Percentiles rank a stretch among this genome's conserved stretches.
These are phyloP conservation scores for Penicillium taxi DNA, from an alignment of 495 filamentous ascomycete species.

Conservation along the genomic window DNA sequence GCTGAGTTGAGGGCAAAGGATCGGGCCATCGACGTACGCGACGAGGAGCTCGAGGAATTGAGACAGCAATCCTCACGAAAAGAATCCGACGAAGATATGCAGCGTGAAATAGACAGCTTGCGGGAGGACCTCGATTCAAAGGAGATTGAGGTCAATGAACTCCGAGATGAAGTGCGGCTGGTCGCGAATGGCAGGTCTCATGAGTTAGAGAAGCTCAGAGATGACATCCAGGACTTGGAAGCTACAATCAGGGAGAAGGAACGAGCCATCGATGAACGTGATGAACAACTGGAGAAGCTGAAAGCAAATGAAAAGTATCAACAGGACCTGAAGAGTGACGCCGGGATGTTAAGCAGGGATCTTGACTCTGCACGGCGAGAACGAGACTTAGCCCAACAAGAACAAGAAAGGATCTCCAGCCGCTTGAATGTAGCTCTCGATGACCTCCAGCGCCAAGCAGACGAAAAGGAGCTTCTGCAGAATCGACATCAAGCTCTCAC, in stretches of 20 bases:
- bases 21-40: conserved; percentile 52
- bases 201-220: conserved; percentile 55
- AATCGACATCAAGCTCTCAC: conserved; percentile 62
- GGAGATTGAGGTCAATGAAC: conserved; percentile 43
- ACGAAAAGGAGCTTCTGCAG: conserved; percentile 66
- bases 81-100: conserved; percentile 57
- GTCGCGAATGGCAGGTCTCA: conserved; percentile 42
- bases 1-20: conserved; percentile 59
- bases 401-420: conserved; percentile 34
- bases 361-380: conserved; percentile 33
- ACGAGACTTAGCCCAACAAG: conserved; percentile 25
- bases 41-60: conserved; percentile 56
- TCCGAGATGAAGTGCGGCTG: conserved; percentile 37
- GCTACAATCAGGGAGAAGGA: conserved; percentile 59
- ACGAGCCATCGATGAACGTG: conserved; percentile 53
- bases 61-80: conserved; percentile 63
- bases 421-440: conserved; percentile 45
- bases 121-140: conserved; percentile 50
- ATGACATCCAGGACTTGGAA: conserved; percentile 62
- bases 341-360: conserved; percentile 36
- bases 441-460: conserved; percentile 48
- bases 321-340: conserved; percentile 34
- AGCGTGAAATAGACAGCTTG: conserved; percentile 53
- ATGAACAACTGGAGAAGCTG: conserved; percentile 56
- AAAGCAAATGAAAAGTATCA: too few relatives aligned